Base-by-base conservation (phyloP, 768 basidiomycete genomes). In the Dioszegia hungarica region DNA sequence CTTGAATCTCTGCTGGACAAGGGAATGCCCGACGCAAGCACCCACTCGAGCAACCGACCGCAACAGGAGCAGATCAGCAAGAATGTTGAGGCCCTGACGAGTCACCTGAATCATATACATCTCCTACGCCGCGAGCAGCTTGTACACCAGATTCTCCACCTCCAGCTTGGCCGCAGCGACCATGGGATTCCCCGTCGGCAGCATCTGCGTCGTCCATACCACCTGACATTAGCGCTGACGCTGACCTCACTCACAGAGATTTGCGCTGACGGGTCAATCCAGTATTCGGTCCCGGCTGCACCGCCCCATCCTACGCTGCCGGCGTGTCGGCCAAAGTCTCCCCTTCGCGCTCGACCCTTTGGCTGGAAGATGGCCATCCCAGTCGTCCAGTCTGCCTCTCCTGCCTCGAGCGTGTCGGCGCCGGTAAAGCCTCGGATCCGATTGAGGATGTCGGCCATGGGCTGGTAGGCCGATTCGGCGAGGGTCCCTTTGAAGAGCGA, bases 241-340 rank as follows among this genome's bases (percentile, higher is more conserved):
- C 12, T 46, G n/a, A n/a, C 27, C 22, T 14, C 17, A 63, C 67
- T 59, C 60, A 66, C 67, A 10, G 71, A 62, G 8, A 73, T 54
- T 9, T 58, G 54, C 19, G 57, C 45, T n/a, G 39, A 43, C 0
- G 60, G 60, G 46, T 73, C 71, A 15, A 73, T 66, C 54, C 61
- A 69, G 44, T 66, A 68, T 40, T 62, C 49, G 5, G 68, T 66
- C 10, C 66, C 66, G 1, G 63, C 63, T 6, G 66, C 66, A n/a
- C 71, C 71, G 12, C 57, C 60, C 66, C 67, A 73, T 0, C 65
- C 65, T 4, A 56, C 61, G 40, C 62, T 62, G 3, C 71, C 71
- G 0, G 41, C 34, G 6, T 51, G 17, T n/a, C 62, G 38, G 1
- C 71, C 71, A 40, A 56, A 69, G 9, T 60, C 62, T 1, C 59